These are phyloP conservation scores for Hyphopichia homilentoma DNA, from an alignment of 805 yeast genomes.

Conservation along the genomic window DNA sequence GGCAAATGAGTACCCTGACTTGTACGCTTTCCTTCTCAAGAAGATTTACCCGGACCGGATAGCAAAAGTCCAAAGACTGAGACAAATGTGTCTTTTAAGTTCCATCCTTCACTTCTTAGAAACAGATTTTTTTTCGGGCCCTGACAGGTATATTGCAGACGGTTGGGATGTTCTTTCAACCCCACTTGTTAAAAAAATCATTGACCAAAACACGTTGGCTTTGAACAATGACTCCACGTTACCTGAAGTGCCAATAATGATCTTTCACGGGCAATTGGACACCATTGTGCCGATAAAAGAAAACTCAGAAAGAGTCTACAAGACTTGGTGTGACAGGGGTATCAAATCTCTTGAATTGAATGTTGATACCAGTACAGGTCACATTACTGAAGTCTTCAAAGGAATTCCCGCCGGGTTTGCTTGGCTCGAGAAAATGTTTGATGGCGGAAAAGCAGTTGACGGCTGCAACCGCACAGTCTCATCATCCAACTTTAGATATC, in stretches of 20 bases:
- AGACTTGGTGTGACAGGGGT: slow-evolving; percentile 22
- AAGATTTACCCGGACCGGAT: background rate
- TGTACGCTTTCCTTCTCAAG: slow-evolving; percentile 3
- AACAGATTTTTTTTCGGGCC: slow-evolving; percentile 12
- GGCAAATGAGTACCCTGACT: slow-evolving; percentile 25
- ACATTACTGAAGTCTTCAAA: slow-evolving; percentile 10
- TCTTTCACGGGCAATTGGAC: slow-evolving; percentile 20
- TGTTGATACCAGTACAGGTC: slow-evolving; percentile 14
- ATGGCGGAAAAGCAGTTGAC: slow-evolving; percentile 9
- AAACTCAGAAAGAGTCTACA: slow-evolving; percentile 11
- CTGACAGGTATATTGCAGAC: slow-evolving; percentile 5
- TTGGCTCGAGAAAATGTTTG: slow-evolving; percentile 14
- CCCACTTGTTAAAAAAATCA: slow-evolving; percentile 9
- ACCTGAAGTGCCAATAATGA: slow-evolving; percentile 22
- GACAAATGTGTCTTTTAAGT: background rate
- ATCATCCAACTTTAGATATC: slow-evolving; percentile 1
- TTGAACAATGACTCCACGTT: slow-evolving; percentile 8
- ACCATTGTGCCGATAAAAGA: slow-evolving; percentile 16
- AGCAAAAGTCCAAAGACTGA: background rate
- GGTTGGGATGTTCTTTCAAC: slow-evolving; percentile 15
- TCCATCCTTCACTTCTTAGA: slow-evolving; percentile 6
- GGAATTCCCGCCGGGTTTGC: slow-evolving; percentile 16
- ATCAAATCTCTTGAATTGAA: slow-evolving; percentile 20
- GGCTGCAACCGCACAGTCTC: slow-evolving; percentile 7
- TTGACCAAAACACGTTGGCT: slow-evolving; percentile 20